A percentile compares a stretch with the other conserved stretches of the same genome.
These are phyloP conservation scores for Claviceps maximensis DNA, from an alignment of 2,329 filamentous ascomycete species.

Conservation along the genomic window DNA sequence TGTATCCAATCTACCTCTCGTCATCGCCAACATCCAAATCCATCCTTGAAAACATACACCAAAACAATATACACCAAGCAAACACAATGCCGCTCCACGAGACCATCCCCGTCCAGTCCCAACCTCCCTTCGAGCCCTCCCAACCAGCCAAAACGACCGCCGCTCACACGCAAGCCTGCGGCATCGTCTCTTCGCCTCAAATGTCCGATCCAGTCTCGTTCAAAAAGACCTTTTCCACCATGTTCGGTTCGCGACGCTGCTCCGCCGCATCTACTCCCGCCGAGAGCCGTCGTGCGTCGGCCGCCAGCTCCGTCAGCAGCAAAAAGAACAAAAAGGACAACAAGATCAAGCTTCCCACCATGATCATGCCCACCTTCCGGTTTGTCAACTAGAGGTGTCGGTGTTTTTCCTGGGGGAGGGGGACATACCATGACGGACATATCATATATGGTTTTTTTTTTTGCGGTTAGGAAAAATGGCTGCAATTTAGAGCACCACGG, in stretches of 20 bases:
- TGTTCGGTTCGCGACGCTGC: constrained; percentile 1
- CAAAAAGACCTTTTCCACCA: constrained; percentile 1
- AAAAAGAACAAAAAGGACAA: neutral
- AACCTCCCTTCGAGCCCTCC: neutral
- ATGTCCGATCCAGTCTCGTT: neutral
- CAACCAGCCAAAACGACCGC: neutral
- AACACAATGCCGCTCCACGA: too few relatives aligned
- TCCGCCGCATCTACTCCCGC: neutral
- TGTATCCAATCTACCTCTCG: too few relatives aligned
- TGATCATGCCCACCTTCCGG: constrained; percentile 2
- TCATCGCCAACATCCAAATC: too few relatives aligned
- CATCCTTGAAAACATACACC: too few relatives aligned
- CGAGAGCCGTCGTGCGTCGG: constrained; percentile 2
- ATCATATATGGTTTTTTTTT: neutral
- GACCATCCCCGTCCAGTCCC: neutral
- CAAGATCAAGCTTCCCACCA: neutral
- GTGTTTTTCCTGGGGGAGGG: neutral
- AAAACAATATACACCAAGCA: too few relatives aligned
- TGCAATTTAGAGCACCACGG: too few relatives aligned
- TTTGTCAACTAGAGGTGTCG: constrained; percentile 3
- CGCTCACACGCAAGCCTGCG: neutral
- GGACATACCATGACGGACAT: neutral
- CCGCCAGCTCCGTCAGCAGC: neutral
- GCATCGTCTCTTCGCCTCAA: neutral
- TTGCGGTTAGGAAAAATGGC: neutral